Evolutionary conservation across 352 stramenopile species (phyloP).

Genomic region (Phytophthora syringae): DNA sequence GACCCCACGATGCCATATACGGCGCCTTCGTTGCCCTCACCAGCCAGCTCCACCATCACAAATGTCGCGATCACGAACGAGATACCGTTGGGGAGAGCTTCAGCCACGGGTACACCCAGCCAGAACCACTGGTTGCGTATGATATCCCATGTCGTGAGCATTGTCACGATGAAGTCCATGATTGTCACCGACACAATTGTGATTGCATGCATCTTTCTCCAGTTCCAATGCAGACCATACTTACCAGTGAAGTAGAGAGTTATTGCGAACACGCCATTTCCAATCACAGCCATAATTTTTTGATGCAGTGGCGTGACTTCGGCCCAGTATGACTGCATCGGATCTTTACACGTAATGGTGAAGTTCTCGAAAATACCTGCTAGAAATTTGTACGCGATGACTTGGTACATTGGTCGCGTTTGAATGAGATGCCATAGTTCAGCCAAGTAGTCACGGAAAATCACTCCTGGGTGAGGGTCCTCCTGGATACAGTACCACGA

Average conservation of each 20-base stretch:
- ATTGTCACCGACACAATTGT: slow-evolving; percentile 36
- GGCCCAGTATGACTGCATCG: slow-evolving; percentile 44
- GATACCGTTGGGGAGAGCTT: slow-evolving; percentile 43
- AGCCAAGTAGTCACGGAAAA: slow-evolving; percentile 46
- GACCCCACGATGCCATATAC: slow-evolving; percentile 54
- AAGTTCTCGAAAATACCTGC: slow-evolving; percentile 48
- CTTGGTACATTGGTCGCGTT: slow-evolving; percentile 51
- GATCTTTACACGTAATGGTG: slow-evolving; percentile 29
- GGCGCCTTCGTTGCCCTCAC: slow-evolving; percentile 51
- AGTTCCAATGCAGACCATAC: slow-evolving; percentile 49
- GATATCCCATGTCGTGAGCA: slow-evolving; percentile 45
- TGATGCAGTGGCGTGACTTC: slow-evolving; percentile 41
- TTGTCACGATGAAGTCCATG: slow-evolving; percentile 35
- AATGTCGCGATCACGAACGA: slow-evolving; percentile 50
- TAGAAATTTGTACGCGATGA: slow-evolving; percentile 51
- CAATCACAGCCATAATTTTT: slow-evolving; percentile 40
- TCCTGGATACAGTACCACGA: slow-evolving; percentile 59
- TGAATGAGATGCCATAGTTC: slow-evolving; percentile 47
- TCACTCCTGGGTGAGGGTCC: slow-evolving; percentile 35
- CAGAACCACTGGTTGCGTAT: slow-evolving; percentile 59
- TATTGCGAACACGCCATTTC: slow-evolving; percentile 37
- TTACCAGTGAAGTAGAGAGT: slow-evolving; percentile 39
- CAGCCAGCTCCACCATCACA: slow-evolving; percentile 52
- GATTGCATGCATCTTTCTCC: slow-evolving; percentile 42
- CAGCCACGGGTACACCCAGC: slow-evolving; percentile 41